phyloP scores from a whole-genome alignment of 2,329 filamentous ascomycete genomes.

The Nigrospora oryzae region DNA sequence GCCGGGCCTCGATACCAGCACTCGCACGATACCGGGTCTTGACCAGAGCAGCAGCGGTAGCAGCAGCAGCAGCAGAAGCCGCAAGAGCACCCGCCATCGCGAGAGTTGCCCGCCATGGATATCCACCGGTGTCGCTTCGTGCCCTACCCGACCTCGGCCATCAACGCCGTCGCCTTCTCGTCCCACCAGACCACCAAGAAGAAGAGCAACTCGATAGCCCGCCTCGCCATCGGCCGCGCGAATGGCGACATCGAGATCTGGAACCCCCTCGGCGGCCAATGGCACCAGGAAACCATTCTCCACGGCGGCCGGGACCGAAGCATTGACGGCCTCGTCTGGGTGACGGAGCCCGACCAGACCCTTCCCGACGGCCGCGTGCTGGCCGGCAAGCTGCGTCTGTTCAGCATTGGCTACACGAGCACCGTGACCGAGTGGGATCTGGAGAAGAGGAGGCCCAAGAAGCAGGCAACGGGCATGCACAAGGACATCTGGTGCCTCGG shows the following conservation, averaged over 20 bases:
- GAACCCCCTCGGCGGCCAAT: slow-evolving; percentile 75
- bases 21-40: neutral
- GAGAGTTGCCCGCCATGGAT: slow-evolving; percentile 54
- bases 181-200: slow-evolving; percentile 49
- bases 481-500: slow-evolving; percentile 96
- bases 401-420: slow-evolving; percentile 92
- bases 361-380: slow-evolving; percentile 52
- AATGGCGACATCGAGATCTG: slow-evolving; percentile 98
- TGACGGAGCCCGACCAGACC: slow-evolving; percentile 70
- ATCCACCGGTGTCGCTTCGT: slow-evolving; percentile 97
- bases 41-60: neutral
- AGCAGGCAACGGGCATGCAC: slow-evolving; percentile 84
- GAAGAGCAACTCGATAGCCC: slow-evolving; percentile 50
- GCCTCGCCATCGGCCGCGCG: slow-evolving; percentile 81
- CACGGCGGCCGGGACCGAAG: slow-evolving; percentile 76
- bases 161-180: slow-evolving; percentile 92
- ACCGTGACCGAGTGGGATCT: slow-evolving; percentile 95
- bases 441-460: slow-evolving; percentile 64
- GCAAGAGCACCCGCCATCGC: neutral
- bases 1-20: neutral
- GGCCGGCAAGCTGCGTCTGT: slow-evolving; percentile 72
- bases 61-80: neutral
- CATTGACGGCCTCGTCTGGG: slow-evolving; percentile 88
- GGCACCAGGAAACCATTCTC: slow-evolving; percentile 86
- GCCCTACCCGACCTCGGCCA: slow-evolving; percentile 80